Conservation (phyloP, 768 basidiomycete species). For the Hericium alpestre region DNA sequence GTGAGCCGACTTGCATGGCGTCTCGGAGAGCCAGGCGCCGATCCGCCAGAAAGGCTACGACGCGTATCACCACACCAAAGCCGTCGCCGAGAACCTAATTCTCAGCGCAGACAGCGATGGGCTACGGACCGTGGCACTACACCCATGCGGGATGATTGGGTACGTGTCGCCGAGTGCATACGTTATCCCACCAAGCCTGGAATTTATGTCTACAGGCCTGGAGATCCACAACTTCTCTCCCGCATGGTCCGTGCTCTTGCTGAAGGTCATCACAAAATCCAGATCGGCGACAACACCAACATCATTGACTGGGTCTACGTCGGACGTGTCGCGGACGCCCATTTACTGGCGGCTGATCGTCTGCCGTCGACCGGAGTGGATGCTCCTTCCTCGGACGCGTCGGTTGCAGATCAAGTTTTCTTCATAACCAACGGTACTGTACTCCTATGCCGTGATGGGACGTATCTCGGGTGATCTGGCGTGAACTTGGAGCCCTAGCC, state of each 20-base stretch:
- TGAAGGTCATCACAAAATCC: not conserved
- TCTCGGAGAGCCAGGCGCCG: not conserved
- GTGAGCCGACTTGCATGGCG: not conserved
- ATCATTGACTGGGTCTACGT: conserved; percentile 96
- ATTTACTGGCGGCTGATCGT: conserved; percentile 42
- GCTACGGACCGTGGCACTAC: not conserved
- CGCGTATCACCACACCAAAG: not conserved
- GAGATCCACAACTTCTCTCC: not conserved
- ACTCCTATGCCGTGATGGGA: not conserved
- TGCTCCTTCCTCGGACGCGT: not conserved
- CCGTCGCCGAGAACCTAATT: not conserved
- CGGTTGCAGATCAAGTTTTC: not conserved
- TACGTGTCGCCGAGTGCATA: not conserved
- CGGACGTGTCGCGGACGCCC: conserved; percentile 88
- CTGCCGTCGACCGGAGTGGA: not conserved
- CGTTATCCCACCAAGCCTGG: not conserved
- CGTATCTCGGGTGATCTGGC: not conserved
- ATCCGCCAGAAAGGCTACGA: not conserved
- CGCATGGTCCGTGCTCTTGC: not conserved
- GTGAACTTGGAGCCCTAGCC: not conserved
- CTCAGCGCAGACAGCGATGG: not conserved
- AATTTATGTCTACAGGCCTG: not conserved
- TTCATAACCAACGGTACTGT: not conserved
- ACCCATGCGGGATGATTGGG: not conserved
- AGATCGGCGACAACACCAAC: conserved; percentile 44